phyloP scores from a whole-genome alignment of 139 green algal species.

The Chlorella sp. region DNA sequence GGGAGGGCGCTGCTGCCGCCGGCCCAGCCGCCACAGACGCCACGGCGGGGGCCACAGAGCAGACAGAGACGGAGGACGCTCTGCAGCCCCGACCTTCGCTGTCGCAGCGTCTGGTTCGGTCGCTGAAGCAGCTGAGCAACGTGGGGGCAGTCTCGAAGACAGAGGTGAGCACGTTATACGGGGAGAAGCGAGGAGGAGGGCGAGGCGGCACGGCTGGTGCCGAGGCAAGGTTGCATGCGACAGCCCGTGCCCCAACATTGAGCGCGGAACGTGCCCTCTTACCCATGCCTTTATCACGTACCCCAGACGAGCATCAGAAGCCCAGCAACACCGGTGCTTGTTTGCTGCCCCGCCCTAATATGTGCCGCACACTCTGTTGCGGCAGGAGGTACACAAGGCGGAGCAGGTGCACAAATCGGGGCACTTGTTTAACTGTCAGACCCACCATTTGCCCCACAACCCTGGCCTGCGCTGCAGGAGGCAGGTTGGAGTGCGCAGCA shows the following conservation, averaged over 20 bases:
- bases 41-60: neutral
- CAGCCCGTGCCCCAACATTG: neutral
- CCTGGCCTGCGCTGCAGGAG: too few species aligned
- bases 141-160: neutral
- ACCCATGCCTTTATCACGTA: neutral
- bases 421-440: neutral
- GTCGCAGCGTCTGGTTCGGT: constrained; percentile 11
- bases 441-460: too few species aligned
- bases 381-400: neutral
- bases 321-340: too few species aligned
- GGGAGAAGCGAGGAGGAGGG: neutral
- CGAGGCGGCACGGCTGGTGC: neutral
- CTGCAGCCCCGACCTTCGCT: constrained; percentile 3
- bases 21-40: neutral
- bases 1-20: neutral
- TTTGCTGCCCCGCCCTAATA: neutral
- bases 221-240: neutral
- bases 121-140: constrained; percentile 31
- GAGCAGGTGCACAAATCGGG: neutral
- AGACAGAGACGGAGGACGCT: neutral
- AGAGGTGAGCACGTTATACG: neutral
- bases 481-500: too few species aligned
- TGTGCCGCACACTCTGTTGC: neutral
- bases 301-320: too few species aligned
- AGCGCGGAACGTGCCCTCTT: too few species aligned